These are phyloP conservation scores for Hericium rajendrae DNA, from an alignment of 768 basidiomycete species.

Conservation along the genomic window DNA sequence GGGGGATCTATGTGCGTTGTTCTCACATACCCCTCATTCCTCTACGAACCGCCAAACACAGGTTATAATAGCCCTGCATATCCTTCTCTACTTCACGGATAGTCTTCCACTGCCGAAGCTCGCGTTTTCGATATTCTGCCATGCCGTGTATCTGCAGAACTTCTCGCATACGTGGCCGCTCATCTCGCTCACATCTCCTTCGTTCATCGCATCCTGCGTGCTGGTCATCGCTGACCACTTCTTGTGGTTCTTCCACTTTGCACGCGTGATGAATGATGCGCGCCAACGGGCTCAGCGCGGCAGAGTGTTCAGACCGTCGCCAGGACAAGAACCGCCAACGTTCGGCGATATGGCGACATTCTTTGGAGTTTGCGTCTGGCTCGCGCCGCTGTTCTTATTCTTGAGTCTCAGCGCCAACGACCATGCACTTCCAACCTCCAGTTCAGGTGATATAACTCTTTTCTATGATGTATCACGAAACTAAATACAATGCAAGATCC, in stretches of 20 bases:
- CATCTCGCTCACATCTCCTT: slow-evolving; percentile 79
- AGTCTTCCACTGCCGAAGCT: slow-evolving; percentile 68
- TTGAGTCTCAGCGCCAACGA: slow-evolving; percentile 95
- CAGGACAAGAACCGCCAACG: slow-evolving; percentile 17
- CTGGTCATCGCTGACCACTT: slow-evolving; percentile 89
- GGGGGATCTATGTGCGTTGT: slow-evolving; percentile 74
- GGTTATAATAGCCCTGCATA: slow-evolving; percentile 73
- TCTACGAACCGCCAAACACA: slow-evolving; percentile 23
- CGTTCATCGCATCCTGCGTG: slow-evolving; percentile 78
- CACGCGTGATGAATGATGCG: slow-evolving; percentile 56
- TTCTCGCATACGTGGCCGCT: slow-evolving; percentile 86
- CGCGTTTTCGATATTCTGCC: slow-evolving; percentile 73
- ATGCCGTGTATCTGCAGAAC: slow-evolving; percentile 86
- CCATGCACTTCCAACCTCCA: slow-evolving; percentile 69
- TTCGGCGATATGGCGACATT: slow-evolving; percentile 78
- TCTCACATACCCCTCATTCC: background rate
- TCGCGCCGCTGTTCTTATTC: slow-evolving; percentile 88
- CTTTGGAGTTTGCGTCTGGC: slow-evolving; percentile 81
- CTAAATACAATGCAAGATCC: background rate
- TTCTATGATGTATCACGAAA: slow-evolving; percentile 16
- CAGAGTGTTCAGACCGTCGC: slow-evolving; percentile 30
- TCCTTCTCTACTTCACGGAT: slow-evolving; percentile 71
- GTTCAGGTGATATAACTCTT: slow-evolving; percentile 18
- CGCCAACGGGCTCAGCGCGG: slow-evolving; percentile 33
- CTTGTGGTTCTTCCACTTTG: slow-evolving; percentile 94